phyloP scores from a whole-genome alignment of 2,329 filamentous ascomycete species.

The Coniochaeta sp. region DNA sequence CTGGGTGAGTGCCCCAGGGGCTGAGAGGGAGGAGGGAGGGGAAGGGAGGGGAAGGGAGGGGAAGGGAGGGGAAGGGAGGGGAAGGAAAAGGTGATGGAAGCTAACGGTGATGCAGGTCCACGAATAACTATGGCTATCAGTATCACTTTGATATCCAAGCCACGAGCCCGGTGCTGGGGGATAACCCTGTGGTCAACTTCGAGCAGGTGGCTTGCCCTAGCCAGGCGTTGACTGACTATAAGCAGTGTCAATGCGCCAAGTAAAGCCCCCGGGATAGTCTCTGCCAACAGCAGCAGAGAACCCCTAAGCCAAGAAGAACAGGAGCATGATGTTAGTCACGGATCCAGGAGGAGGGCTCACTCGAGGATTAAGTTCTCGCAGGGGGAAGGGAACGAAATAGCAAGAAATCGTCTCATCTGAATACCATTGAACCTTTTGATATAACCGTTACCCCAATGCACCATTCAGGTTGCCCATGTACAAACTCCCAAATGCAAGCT shows the following conservation, averaged over 20 bases:
- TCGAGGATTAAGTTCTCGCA: too few species aligned
- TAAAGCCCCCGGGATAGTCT: too few species aligned
- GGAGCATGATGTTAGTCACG: too few species aligned
- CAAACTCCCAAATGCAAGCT: not conserved
- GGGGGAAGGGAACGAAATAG: too few species aligned
- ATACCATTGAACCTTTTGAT: too few species aligned
- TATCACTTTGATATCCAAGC: slow-evolving; percentile 30
- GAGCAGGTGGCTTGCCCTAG: slow-evolving; percentile 21
- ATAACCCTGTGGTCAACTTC: slow-evolving; percentile 26
- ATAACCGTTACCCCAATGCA: too few species aligned
- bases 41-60: not conserved
- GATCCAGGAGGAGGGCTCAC: too few species aligned
- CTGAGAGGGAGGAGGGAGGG: not conserved
- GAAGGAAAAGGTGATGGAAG: not conserved
- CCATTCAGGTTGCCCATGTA: not conserved
- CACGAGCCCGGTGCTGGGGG: slow-evolving; percentile 21
- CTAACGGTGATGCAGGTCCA: slow-evolving; percentile 8
- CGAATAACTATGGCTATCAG: slow-evolving; percentile 24
- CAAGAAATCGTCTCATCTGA: too few species aligned
- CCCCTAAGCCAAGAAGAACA: too few species aligned
- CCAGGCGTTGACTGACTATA: slow-evolving; percentile 16
- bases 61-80: not conserved
- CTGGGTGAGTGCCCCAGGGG: slow-evolving; percentile 9
- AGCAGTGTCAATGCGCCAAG: slow-evolving; percentile 17
- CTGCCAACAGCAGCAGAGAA: too few species aligned